These are phyloP conservation scores for Euclidium syriacum DNA, from an alignment of 345 rosid species.

Conservation along the genomic window DNA sequence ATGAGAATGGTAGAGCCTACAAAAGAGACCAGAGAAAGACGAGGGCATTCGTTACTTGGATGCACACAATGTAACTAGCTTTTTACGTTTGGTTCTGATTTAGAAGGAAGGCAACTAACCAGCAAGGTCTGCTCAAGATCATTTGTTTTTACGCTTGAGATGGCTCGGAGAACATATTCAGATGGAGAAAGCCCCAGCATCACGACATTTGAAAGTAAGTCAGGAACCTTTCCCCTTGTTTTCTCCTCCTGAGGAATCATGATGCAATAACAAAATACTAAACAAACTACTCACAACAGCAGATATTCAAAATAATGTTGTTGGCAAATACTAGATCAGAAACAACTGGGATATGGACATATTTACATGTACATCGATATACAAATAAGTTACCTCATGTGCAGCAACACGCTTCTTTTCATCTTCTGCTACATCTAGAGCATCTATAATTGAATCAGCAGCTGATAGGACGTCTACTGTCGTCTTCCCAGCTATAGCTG, in stretches of 20 bases:
- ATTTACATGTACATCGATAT: background rate
- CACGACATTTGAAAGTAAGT: conserved; percentile 57
- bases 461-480: conserved; percentile 71
- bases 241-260: conserved; percentile 63
- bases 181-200: conserved; percentile 80
- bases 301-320: background rate
- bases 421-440: conserved; percentile 66
- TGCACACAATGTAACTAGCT: background rate
- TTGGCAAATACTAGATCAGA: background rate
- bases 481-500: conserved; percentile 81
- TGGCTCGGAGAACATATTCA: conserved; percentile 63
- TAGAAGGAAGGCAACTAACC: too few species aligned
- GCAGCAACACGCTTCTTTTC: conserved; percentile 61
- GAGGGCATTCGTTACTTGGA: background rate
- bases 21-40: background rate
- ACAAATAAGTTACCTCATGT: conserved; percentile 47
- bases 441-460: conserved; percentile 75
- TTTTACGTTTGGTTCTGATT: background rate
- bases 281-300: background rate
- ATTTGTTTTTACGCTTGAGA: conserved; percentile 68
- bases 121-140: conserved; percentile 87
- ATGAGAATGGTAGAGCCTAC: conserved; percentile 90
- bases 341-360: background rate
- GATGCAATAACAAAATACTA: background rate
- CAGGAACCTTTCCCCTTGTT: conserved; percentile 43